Base-by-base conservation (phyloP, 2,329 filamentous ascomycete genomes). In the Fusarium brachygibbosum region DNA sequence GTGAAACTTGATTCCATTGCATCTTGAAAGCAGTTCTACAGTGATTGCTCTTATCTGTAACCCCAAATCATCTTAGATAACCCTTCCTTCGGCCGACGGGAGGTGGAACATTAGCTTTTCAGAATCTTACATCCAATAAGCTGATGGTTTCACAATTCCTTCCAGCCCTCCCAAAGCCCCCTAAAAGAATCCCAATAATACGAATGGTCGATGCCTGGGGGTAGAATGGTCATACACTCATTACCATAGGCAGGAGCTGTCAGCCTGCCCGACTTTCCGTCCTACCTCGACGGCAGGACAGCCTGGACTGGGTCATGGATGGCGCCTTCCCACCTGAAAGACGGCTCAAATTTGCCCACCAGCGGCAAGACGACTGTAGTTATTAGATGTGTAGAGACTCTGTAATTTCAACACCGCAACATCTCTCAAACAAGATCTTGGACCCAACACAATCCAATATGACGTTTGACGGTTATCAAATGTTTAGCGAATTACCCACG, bases 231-330 rank as follows among this genome's bases (percentile, higher is more conserved):
- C 52, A 41, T 66, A 16, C 17, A 38, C 16, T 8, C 3, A 32
- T 6, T 42, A 10, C 21, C 12, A 53, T 40, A 41, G 38, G 61
- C 7, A 45, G 34, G 23, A 29, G 41, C 13, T 38, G 42, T 54
- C 64, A 64, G 58, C 52, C 64, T 59, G 58, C 52, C 7, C 0
- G n/a, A 28, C 52, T 54, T n/a, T 41, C 50, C 54, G 66, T 69
- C 50, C 54, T 69, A 66, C 65, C 54, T 44, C n/a, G 25, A 19
- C 45, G 38, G 23, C 50, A 62, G 48, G 49, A 38, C 35, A 60
- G 65, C 66, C 69, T 57, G 51, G 46, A 34, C 41, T 46, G 58
- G 16, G 37, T 13, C 31, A 19, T 37, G 25, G 45, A 44, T 54
- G 59, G 40, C 40, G 53, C 44, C 49, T 28, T 66, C 50, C 28